These are phyloP conservation scores for Lactarius hatsudake DNA, from an alignment of 768 basidiomycete genomes.

Conservation along the genomic window DNA sequence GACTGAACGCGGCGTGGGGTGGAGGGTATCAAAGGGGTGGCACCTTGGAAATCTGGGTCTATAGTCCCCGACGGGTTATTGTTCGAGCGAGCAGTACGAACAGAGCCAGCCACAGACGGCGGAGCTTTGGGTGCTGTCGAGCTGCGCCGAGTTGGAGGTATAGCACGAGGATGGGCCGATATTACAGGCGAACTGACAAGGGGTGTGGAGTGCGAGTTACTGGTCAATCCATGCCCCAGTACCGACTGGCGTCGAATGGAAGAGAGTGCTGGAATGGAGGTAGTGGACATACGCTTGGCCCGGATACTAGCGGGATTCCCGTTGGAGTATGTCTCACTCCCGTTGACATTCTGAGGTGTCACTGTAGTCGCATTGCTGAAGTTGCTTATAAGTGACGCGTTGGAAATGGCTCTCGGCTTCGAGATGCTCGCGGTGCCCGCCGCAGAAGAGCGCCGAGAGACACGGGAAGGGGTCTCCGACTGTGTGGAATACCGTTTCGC, in stretches of 20 bases:
- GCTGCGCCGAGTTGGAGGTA: constrained; percentile 18
- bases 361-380: constrained; percentile 47
- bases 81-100: constrained; percentile 30
- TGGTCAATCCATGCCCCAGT: constrained; percentile 27
- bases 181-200: constrained; percentile 32
- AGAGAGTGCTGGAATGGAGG: constrained; percentile 30
- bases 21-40: constrained; percentile 25
- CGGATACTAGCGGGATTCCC: constrained; percentile 40
- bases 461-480: constrained; percentile 55
- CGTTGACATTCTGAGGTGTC: constrained; percentile 31
- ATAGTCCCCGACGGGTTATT: constrained; percentile 26
- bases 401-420: constrained; percentile 56
- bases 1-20: constrained; percentile 46
- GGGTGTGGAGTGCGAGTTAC: constrained; percentile 27
- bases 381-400: constrained; percentile 44
- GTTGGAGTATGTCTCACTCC: constrained; percentile 19
- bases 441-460: constrained; percentile 48
- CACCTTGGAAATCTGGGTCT: constrained; percentile 26
- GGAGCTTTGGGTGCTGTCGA: constrained; percentile 26
- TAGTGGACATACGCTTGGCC: constrained; percentile 37
- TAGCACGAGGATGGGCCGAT: constrained; percentile 30
- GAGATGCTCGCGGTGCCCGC: constrained; percentile 37
- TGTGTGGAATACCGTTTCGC: constrained; percentile 33
- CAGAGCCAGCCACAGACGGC: constrained; percentile 33
- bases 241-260: constrained; percentile 29